Evolutionary conservation across 176 grass and related monocot genomes (phyloP), one percentile per base, ranked within the genome.

Genomic region (Rhynchospora breviuscula): DNA sequence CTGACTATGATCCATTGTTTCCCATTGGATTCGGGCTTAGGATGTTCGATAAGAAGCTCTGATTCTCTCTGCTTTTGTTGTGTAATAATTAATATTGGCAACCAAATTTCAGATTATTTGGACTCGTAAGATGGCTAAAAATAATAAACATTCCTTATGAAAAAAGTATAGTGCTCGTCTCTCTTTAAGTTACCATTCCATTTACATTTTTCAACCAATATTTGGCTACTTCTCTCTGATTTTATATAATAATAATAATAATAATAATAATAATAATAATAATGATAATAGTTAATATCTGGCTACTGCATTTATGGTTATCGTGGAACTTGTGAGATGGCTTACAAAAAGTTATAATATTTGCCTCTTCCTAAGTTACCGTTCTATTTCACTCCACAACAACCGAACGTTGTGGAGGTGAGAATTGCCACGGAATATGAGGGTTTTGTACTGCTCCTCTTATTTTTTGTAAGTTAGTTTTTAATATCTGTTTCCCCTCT

Each of bases 1-100:
- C 67, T 60, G 26, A 59, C 26, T 87, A 83, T 66, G 78, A 93
- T 67, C 79, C 75, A 29, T 72, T 91, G 68, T 87, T 59, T n/a
- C 81, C 85, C 21, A 64, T 89, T 85, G 71, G 88, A 8, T 80
- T 63, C 61, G 85, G 86, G 21, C 64, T 85, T 81, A 87, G 84
- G 56, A 89, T 67, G 83, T 88, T 80, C 43, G 29, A 79, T 79
- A 9, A 65, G 10, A 17, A 7, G 80, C 13, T 12, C 44, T 53
- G 21, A 82, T 2, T 81, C 49, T 79, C 49, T 31, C 59, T 81
- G 33, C 47, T 81, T 64, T 81, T 47, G 13, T 64, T 21, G 18
- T 81, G 25, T 48, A 23, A 47, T 63, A 59, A 81, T 81, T 64
- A 15, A 63, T 81, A 62, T 45, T 64, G 15, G 63, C 18, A 13